phyloP scores from a whole-genome alignment of 768 basidiomycete genomes.

The Tricholoma matsutake region DNA sequence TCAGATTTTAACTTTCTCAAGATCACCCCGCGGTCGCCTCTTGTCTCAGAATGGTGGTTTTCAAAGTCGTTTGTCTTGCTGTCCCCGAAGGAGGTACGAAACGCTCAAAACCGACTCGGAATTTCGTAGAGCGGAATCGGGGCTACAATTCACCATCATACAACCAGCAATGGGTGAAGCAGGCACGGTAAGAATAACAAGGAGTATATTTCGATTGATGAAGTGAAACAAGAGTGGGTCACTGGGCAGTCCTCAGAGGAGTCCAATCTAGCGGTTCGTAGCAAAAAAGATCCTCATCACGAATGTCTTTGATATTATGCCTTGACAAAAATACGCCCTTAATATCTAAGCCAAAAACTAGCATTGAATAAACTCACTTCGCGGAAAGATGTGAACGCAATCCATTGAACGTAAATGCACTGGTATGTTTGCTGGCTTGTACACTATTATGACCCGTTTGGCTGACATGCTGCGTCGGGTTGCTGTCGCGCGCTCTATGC shows the following conservation, averaged over 20 bases:
- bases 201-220: no score
- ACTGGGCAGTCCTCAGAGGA: not conserved
- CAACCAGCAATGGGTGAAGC: no score
- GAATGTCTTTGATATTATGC: conserved; percentile 43
- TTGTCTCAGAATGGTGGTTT: no score
- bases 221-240: not conserved
- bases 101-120: no score
- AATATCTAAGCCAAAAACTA: conserved; percentile 5
- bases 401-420: conserved; percentile 44
- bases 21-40: no score
- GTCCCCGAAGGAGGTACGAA: no score
- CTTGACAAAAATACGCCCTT: conserved; percentile 27
- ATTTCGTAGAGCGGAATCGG: no score
- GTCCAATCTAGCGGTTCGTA: conserved; percentile 6
- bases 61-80: no score
- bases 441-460: not conserved
- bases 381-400: conserved; percentile 54
- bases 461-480: not conserved
- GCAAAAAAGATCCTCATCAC: conserved; percentile 53
- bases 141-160: no score
- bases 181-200: no score
- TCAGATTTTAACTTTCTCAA: no score
- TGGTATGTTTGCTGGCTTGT: not conserved
- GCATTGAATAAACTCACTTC: not conserved
- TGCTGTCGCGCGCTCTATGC: not conserved